A percentile compares a stretch with the other conserved stretches of the same genome.
Conservation (phyloP, 306 rosid genomes). For the Pterocarpus santalinus region DNA sequence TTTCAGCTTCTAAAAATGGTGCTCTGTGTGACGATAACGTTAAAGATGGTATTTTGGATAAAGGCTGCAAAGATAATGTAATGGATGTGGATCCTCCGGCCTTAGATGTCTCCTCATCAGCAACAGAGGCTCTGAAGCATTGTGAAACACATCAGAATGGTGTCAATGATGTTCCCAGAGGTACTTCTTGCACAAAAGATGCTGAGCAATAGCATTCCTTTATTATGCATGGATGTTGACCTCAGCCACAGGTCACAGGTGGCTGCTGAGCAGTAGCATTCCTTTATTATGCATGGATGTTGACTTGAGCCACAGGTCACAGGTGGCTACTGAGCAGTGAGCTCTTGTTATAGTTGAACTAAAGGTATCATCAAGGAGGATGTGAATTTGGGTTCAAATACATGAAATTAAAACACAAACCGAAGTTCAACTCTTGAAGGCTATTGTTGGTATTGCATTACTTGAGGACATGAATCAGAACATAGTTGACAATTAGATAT, state of each 20-base stretch:
- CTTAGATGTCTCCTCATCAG: conserved; percentile 45
- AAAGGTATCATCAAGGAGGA: conserved; percentile 39
- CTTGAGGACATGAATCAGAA: neutral
- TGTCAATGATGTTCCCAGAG: conserved; percentile 44
- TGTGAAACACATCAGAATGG: conserved; percentile 52
- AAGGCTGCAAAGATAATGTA: conserved; percentile 39
- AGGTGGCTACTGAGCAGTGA: conserved; percentile 7
- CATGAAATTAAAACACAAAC: conserved; percentile 17
- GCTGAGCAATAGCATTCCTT: conserved; percentile 37
- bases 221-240: conserved; percentile 40
- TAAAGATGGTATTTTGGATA: conserved; percentile 39
- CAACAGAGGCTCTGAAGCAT: conserved; percentile 49
- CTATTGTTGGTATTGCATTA: neutral
- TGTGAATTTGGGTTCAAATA: conserved; percentile 37
- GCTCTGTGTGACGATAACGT: conserved; percentile 32
- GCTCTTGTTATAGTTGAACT: conserved; percentile 44
- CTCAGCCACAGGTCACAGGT: no score
- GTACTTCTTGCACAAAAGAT: conserved; percentile 32
- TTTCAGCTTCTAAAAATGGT: conserved; percentile 48
- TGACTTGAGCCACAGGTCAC: conserved; percentile 8
- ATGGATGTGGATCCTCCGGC: conserved; percentile 55
- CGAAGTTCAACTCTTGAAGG: no score
- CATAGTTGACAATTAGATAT: conserved; percentile 1
- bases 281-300: conserved; percentile 38
- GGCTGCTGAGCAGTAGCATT: conserved; percentile 37